A percentile compares a stretch with the other conserved stretches of the same genome.
Conservation (phyloP, 352 stramenopile genomes). For the Salisapilia sapeloensis region DNA sequence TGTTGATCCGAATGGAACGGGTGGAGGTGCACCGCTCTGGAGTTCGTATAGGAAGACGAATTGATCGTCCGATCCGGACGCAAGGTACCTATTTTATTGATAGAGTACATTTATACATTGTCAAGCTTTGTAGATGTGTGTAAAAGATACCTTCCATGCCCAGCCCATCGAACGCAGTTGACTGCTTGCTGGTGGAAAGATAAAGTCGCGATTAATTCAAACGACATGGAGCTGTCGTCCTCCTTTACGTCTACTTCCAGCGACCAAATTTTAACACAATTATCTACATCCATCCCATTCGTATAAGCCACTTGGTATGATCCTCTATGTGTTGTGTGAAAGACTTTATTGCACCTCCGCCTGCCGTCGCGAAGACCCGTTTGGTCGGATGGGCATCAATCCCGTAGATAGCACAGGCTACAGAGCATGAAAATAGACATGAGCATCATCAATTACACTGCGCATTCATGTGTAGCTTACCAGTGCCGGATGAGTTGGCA, state of each 20-base stretch:
- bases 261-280: constrained; percentile 75
- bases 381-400: constrained; percentile 67
- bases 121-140: not conserved
- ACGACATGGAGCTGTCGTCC: constrained; percentile 26
- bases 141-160: constrained; percentile 29
- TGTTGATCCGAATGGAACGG: constrained; percentile 71
- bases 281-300: constrained; percentile 15
- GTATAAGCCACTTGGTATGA: not conserved
- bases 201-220: constrained; percentile 68
- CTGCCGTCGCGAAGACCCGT: constrained; percentile 55
- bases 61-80: constrained; percentile 71
- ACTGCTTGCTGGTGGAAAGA: constrained; percentile 71
- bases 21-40: constrained; percentile 28
- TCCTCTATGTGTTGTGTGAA: not conserved
- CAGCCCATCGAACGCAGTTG: constrained; percentile 75
- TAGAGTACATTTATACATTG: no score
- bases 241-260: constrained; percentile 7
- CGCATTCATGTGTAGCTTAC: constrained; percentile 6
- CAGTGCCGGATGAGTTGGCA: constrained; percentile 44
- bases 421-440: not conserved
- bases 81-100: constrained; percentile 59
- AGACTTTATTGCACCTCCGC: constrained; percentile 19
- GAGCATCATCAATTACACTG: constrained; percentile 1
- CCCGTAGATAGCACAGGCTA: constrained; percentile 70
- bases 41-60: constrained; percentile 73